These are phyloP conservation scores for Paramecium biaurelia DNA, from an alignment of 73 alveolate species.

Conservation along the genomic window DNA sequence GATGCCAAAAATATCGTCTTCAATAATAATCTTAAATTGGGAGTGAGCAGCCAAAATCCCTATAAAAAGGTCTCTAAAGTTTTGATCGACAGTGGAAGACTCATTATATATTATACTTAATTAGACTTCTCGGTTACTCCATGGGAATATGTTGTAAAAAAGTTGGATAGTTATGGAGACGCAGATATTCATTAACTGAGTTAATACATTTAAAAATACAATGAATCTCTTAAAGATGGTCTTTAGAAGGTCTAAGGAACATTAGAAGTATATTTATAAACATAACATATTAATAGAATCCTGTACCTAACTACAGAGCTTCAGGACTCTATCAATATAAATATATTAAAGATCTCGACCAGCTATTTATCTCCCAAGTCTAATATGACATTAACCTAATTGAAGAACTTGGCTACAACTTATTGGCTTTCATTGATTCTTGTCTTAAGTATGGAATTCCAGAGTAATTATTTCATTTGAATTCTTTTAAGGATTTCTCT, in stretches of 20 bases:
- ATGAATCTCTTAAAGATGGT: neutral
- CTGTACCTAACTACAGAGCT: neutral
- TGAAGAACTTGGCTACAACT: neutral
- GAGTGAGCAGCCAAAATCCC: constrained; percentile 22
- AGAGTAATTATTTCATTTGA: neutral
- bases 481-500: neutral
- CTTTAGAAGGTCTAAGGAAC: neutral
- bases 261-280: neutral
- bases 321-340: neutral
- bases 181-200: neutral
- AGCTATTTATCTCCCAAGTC: neutral
- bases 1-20: neutral
- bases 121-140: constrained; percentile 8
- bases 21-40: neutral
- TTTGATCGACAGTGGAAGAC: neutral
- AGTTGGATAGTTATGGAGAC: constrained; percentile 21
- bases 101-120: neutral
- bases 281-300: neutral
- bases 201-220: neutral
- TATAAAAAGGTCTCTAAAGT: constrained; percentile 16
- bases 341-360: constrained; percentile 11
- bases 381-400: neutral
- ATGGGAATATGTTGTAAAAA: constrained; percentile 33
- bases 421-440: neutral
- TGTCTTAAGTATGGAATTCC: constrained; percentile 35